Evolutionary conservation across 108 stramenopile genomes (phyloP).

Genomic region (Cyclotella cryptica): DNA sequence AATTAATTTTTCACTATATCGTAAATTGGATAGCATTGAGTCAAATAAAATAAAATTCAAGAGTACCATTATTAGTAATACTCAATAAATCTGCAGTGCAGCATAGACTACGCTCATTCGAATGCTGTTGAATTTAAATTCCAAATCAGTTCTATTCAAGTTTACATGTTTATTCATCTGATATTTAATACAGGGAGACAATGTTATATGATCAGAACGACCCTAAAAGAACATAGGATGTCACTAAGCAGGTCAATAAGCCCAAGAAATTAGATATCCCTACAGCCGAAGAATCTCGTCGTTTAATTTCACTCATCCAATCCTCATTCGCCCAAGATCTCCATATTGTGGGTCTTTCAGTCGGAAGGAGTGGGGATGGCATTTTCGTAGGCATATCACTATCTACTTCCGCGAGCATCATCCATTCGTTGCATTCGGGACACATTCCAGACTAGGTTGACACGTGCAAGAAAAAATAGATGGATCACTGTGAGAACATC

Average conservation of each 20-base stretch:
- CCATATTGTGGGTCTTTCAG: constrained; percentile 15
- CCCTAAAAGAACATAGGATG: neutral
- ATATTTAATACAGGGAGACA: too few relatives aligned
- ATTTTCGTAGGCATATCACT: constrained; percentile 27
- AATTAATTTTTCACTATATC: too few relatives aligned
- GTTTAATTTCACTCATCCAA: constrained; percentile 54
- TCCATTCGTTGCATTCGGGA: constrained; percentile 48
- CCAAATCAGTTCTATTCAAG: too few relatives aligned
- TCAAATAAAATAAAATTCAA: too few relatives aligned
- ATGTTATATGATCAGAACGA: too few relatives aligned
- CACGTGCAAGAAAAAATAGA: neutral
- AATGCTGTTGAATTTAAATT: too few relatives aligned
- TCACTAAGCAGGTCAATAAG: neutral
- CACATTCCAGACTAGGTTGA: constrained; percentile 55
- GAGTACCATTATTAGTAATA: too few relatives aligned
- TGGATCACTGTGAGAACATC: constrained; percentile 8
- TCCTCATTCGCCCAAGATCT: constrained; percentile 20
- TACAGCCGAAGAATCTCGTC: constrained; percentile 24
- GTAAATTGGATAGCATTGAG: too few relatives aligned
- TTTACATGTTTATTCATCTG: too few relatives aligned
- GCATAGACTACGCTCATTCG: too few relatives aligned
- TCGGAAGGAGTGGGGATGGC: constrained; percentile 26
- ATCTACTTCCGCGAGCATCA: constrained; percentile 8
- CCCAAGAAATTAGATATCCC: constrained; percentile 10
- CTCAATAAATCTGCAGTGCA: too few relatives aligned